Evolutionary conservation across 2,329 filamentous ascomycete species (phyloP).

Genomic region (Emergomyces pasteurianus): DNA sequence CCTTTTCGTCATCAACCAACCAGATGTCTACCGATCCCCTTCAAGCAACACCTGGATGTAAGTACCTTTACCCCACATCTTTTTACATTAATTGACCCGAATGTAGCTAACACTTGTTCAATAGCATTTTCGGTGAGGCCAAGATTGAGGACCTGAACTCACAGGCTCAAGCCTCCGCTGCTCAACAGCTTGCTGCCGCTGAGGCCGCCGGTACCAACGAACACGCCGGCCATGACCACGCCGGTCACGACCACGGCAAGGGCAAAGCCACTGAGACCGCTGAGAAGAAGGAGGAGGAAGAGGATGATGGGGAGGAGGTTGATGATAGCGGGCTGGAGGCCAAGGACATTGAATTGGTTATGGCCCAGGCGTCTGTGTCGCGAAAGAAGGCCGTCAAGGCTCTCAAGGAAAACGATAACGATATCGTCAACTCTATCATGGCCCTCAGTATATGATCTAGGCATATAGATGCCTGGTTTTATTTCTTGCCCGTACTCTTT

Average conservation of each 20-base stretch:
- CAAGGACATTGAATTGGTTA: conserved; percentile 99
- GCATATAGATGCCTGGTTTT: background rate
- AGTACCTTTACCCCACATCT: conserved; percentile 30
- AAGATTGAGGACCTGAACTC: conserved; percentile 99
- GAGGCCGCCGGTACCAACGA: conserved; percentile 53
- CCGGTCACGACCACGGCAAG: conserved; percentile 50
- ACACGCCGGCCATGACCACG: conserved; percentile 48
- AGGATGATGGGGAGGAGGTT: conserved; percentile 91
- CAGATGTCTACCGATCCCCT: conserved; percentile 98
- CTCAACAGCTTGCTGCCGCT: conserved; percentile 79
- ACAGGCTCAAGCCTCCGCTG: conserved; percentile 87
- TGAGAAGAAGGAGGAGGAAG: conserved; percentile 66
- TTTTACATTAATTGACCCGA: conserved; percentile 13
- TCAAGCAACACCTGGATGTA: conserved; percentile 99
- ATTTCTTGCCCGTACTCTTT: background rate
- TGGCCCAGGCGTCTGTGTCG: conserved; percentile 93
- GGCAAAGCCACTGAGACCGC: conserved; percentile 46
- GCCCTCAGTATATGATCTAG: conserved; percentile 65
- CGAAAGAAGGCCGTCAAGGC: conserved; percentile 99
- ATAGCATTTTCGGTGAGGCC: conserved; percentile 96
- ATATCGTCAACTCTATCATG: conserved; percentile 99
- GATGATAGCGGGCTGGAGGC: conserved; percentile 90
- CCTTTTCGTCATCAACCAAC: conserved; percentile 99
- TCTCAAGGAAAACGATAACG: conserved; percentile 91
- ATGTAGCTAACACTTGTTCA: background rate